Percentiles rank a stretch among this genome's conserved stretches.
Conservation (phyloP, 352 stramenopile genomes). For the Aphanomyces invadans region DNA sequence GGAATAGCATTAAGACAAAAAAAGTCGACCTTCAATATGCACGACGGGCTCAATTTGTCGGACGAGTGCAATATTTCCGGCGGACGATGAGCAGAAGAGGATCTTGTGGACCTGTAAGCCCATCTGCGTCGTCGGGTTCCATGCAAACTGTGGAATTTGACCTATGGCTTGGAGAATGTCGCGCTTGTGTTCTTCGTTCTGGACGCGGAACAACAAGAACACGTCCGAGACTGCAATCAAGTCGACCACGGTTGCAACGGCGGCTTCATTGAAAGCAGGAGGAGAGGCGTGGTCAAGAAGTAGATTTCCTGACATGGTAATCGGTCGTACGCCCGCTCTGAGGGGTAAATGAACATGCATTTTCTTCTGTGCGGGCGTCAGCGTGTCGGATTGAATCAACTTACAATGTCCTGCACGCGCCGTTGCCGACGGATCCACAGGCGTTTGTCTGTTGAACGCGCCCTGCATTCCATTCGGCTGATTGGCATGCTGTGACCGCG, state of each 20-base stretch:
- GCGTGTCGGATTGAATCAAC: not conserved
- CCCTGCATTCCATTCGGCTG: not conserved
- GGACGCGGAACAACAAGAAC: constrained; percentile 18
- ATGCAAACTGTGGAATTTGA: constrained; percentile 26
- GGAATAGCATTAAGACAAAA: not conserved
- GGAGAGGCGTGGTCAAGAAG: not conserved
- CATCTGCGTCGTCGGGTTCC: constrained; percentile 27
- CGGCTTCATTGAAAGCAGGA: not conserved
- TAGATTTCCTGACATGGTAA: constrained; percentile 16
- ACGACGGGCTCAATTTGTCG: constrained; percentile 80
- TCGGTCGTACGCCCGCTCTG: not conserved
- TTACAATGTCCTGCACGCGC: constrained; percentile 15
- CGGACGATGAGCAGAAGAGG: constrained; percentile 68
- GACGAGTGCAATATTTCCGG: constrained; percentile 79
- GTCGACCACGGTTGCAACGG: constrained; percentile 1
- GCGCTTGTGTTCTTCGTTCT: constrained; percentile 1
- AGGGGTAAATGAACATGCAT: constrained; percentile 14
- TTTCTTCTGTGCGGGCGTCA: constrained; percentile 1
- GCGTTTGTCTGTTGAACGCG: not conserved
- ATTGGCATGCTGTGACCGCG: not conserved
- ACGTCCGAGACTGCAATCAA: constrained; percentile 12
- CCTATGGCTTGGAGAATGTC: not conserved
- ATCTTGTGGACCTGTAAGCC: constrained; percentile 56
- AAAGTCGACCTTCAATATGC: constrained; percentile 70
- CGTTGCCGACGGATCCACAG: not conserved